phyloP scores from a whole-genome alignment of 148 eudicot species.

The Diospyros kaki region DNA sequence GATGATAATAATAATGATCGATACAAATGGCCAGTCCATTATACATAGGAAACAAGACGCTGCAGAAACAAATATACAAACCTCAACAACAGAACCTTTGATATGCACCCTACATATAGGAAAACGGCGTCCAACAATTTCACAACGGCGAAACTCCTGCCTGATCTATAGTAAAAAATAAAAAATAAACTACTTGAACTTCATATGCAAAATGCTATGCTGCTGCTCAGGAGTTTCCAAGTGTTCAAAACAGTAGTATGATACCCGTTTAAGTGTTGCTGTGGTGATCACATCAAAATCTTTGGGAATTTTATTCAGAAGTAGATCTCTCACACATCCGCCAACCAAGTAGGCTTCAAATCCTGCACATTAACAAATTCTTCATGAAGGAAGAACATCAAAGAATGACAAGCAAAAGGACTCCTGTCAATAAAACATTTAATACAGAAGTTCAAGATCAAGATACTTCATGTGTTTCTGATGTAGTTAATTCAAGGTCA shows the following conservation, averaged over 20 bases:
- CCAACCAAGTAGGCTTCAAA: slow-evolving; percentile 87
- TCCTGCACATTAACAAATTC: slow-evolving; percentile 46
- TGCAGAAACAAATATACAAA: slow-evolving; percentile 14
- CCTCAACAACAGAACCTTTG: slow-evolving; percentile 68
- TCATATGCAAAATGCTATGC: slow-evolving; percentile 2
- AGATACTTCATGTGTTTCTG: background rate
- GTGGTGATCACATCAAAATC: slow-evolving; percentile 94
- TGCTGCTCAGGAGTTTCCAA: background rate
- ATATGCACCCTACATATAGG: slow-evolving; percentile 74
- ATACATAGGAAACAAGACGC: background rate
- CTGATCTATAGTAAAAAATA: slow-evolving; percentile 37
- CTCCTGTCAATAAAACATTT: background rate
- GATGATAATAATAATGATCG: background rate
- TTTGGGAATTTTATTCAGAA: slow-evolving; percentile 70
- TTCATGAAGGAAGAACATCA: slow-evolving; percentile 5
- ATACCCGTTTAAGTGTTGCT: slow-evolving; percentile 66
- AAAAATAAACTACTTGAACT: background rate
- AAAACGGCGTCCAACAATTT: slow-evolving; percentile 70
- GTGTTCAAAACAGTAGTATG: slow-evolving; percentile 2
- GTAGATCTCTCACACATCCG: slow-evolving; percentile 94
- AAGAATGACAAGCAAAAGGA: slow-evolving; percentile 2
- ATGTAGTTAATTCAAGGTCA: background rate
- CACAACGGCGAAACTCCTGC: slow-evolving; percentile 45
- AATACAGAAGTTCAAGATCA: background rate
- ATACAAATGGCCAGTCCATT: background rate